Conservation (phyloP, 495 filamentous ascomycete genomes). For the Venustampulla echinocandica region DNA sequence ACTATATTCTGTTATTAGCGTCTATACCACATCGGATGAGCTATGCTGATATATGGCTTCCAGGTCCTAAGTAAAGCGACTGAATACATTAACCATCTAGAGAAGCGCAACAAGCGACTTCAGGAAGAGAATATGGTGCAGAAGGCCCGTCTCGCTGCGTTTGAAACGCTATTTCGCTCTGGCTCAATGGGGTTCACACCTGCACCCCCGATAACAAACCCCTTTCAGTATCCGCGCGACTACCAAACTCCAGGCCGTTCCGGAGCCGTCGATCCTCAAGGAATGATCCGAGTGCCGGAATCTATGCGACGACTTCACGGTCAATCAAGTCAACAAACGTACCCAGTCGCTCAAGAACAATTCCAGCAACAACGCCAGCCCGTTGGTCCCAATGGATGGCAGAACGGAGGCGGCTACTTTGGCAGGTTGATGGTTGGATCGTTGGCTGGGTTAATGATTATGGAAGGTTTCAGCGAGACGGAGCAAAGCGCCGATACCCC, state of each 20-base stretch:
- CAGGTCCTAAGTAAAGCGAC: conserved; percentile 82
- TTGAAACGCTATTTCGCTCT: conserved; percentile 58
- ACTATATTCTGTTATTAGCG: not conserved
- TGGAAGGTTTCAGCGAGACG: conserved; percentile 61
- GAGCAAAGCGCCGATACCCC: conserved; percentile 49
- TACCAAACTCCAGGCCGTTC: conserved; percentile 17
- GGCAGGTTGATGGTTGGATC: conserved; percentile 86
- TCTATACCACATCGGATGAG: not conserved
- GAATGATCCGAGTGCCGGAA: conserved; percentile 71
- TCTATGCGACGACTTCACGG: conserved; percentile 61
- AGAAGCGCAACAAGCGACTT: conserved; percentile 76
- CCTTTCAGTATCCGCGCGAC: conserved; percentile 37
- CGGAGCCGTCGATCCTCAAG: conserved; percentile 35
- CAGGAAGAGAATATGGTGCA: conserved; percentile 70
- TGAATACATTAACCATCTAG: conserved; percentile 89
- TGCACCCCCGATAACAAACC: conserved; percentile 35
- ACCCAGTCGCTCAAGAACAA: conserved; percentile 26
- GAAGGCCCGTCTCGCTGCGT: conserved; percentile 58
- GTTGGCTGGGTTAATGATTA: conserved; percentile 81
- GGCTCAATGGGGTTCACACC: conserved; percentile 47
- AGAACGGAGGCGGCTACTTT: conserved; percentile 34
- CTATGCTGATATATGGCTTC: not conserved
- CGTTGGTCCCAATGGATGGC: conserved; percentile 32
- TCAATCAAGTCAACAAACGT: conserved; percentile 21
- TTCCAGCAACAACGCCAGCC: conserved; percentile 42